phyloP scores from a whole-genome alignment of 176 grass and related monocot species.

The Musa itinerans region DNA sequence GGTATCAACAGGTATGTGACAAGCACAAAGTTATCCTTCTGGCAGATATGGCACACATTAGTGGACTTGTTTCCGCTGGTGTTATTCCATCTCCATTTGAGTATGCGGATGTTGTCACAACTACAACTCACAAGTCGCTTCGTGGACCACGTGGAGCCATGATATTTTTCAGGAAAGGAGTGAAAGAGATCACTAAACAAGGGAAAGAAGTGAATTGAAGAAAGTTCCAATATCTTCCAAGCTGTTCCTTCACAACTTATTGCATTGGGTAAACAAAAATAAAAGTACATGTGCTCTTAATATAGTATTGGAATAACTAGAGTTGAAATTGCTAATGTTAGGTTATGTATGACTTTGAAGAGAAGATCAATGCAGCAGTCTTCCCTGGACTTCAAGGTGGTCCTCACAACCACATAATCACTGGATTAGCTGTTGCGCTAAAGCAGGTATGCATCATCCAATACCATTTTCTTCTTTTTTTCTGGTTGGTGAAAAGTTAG shows the following conservation, averaged over 20 bases:
- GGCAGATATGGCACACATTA: constrained; percentile 98
- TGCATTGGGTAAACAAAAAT: background rate
- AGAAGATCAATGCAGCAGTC: constrained; percentile 94
- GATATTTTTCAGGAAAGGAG: constrained; percentile 96
- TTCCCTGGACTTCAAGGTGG: constrained; percentile 98
- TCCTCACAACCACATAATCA: constrained; percentile 94
- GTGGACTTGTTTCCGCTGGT: constrained; percentile 83
- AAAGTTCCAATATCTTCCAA: background rate
- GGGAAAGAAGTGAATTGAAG: constrained; percentile 53
- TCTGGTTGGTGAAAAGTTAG: no score
- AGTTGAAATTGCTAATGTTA: constrained; percentile 24
- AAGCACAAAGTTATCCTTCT: constrained; percentile 97
- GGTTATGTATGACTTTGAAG: constrained; percentile 89
- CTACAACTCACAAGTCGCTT: constrained; percentile 95
- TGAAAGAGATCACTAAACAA: constrained; percentile 94
- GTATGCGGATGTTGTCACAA: constrained; percentile 93
- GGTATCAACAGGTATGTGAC: constrained; percentile 79
- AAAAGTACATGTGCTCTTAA: constrained; percentile 14
- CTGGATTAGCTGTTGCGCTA: constrained; percentile 91
- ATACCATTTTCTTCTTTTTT: background rate
- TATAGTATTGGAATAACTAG: constrained; percentile 15
- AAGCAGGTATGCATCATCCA: constrained; percentile 56
- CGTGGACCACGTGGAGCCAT: constrained; percentile 94
- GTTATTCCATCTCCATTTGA: constrained; percentile 96
- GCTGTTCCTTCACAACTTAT: background rate